Evolutionary conservation across 1,284 basidiomycete species (phyloP).

Genomic region (Gymnopus androsaceus): DNA sequence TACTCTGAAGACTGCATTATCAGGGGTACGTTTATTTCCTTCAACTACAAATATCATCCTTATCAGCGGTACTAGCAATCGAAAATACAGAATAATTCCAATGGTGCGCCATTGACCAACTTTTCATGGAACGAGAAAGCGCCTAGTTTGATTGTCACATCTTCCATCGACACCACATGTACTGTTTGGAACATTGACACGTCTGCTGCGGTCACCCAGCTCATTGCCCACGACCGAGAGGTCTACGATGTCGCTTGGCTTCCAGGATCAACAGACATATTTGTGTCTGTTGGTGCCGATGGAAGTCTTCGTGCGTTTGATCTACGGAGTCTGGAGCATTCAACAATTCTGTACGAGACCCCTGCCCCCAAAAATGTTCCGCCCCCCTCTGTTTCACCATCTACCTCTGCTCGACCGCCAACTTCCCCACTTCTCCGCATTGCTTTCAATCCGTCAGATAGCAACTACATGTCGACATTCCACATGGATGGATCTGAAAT

Average conservation of each 20-base stretch:
- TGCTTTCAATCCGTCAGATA: slow-evolving; percentile 84
- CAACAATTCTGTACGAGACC: slow-evolving; percentile 97
- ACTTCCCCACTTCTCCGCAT: slow-evolving; percentile 83
- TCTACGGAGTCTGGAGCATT: slow-evolving; percentile 93
- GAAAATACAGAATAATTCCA: slow-evolving; percentile 81
- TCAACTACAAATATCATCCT: slow-evolving; percentile 16
- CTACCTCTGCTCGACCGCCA: slow-evolving; percentile 63
- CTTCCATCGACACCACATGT: slow-evolving; percentile 95
- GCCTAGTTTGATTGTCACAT: slow-evolving; percentile 88
- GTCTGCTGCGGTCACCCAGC: slow-evolving; percentile 92
- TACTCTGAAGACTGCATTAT: slow-evolving; percentile 68
- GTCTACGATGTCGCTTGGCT: slow-evolving; percentile 98
- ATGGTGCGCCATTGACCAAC: slow-evolving; percentile 88
- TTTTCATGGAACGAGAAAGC: slow-evolving; percentile 95
- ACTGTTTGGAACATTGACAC: slow-evolving; percentile 98
- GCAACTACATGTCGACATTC: slow-evolving; percentile 93
- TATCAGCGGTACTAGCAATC: slow-evolving; percentile 59
- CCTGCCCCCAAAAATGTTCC: slow-evolving; percentile 73
- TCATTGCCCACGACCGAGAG: slow-evolving; percentile 97
- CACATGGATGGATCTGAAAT: slow-evolving; percentile 87
- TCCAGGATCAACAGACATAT: slow-evolving; percentile 97
- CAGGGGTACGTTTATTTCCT: slow-evolving; percentile 67
- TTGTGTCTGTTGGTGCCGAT: slow-evolving; percentile 97
- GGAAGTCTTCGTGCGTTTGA: slow-evolving; percentile 97
- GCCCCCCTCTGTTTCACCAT: slow-evolving; percentile 56